These are phyloP conservation scores for Platanus orientalis DNA, from an alignment of 164 flowering plant genomes.

Conservation along the genomic window DNA sequence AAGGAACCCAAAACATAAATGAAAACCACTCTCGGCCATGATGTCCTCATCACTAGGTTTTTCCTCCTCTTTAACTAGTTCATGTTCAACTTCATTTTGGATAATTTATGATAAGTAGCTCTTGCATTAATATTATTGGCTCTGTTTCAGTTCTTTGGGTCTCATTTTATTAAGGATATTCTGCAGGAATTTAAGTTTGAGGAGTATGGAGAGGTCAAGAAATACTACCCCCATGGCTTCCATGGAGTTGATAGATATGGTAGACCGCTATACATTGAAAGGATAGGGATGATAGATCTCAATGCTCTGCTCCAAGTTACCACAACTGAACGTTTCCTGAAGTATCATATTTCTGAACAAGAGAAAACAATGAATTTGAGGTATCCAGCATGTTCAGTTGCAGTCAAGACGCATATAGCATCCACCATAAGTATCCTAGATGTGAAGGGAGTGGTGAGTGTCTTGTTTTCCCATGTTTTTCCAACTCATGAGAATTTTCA, in stretches of 20 bases:
- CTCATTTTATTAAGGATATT: too few relatives aligned
- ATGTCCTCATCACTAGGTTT: too few relatives aligned
- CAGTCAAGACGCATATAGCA: conserved; percentile 57
- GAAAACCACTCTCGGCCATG: too few relatives aligned
- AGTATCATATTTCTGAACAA: conserved; percentile 57
- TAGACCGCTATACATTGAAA: conserved; percentile 65
- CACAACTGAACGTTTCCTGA: conserved; percentile 49
- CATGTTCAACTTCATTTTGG: background rate
- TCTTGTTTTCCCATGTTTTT: conserved; percentile 5
- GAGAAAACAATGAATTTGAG: conserved; percentile 57
- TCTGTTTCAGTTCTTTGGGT: too few relatives aligned
- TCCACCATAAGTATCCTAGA: conserved; percentile 59
- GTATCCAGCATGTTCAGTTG: conserved; percentile 67
- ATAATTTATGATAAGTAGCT: too few relatives aligned
- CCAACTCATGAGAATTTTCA: background rate
- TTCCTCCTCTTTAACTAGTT: background rate
- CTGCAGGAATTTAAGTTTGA: conserved; percentile 55
- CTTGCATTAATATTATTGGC: too few relatives aligned
- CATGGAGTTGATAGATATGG: conserved; percentile 70
- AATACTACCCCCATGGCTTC: conserved; percentile 69
- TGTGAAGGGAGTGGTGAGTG: conserved; percentile 62
- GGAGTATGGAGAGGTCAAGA: conserved; percentile 50
- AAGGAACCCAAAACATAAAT: too few relatives aligned
- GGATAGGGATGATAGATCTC: conserved; percentile 57
- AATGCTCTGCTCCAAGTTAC: conserved; percentile 40